A percentile compares a stretch with the other conserved stretches of the same genome.
phyloP scores from a whole-genome alignment of 2,329 filamentous ascomycete species.

The Fusarium globosum region DNA sequence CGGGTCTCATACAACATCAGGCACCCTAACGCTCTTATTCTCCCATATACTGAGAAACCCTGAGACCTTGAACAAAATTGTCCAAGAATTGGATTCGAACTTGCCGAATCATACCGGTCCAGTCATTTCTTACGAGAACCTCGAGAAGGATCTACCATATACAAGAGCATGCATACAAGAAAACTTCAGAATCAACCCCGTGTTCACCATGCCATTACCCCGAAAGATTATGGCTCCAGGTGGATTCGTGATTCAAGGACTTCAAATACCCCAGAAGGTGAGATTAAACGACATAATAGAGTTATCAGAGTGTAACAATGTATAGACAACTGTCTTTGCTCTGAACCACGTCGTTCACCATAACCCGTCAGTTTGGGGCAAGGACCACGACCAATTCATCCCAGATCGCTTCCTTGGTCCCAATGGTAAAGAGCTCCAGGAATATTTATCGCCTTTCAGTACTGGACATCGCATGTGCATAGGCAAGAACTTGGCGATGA shows the following conservation, averaged over 20 bases:
- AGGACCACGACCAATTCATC: not conserved
- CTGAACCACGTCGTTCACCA: not conserved
- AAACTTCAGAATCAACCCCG: not conserved
- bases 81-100: not conserved
- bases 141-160: not conserved
- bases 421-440: not conserved
- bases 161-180: not conserved
- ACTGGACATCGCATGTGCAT: not conserved
- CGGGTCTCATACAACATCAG: not conserved
- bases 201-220: not conserved
- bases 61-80: fast-evolving
- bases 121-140: not conserved
- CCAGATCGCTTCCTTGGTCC: not conserved
- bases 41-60: not conserved
- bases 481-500: not conserved
- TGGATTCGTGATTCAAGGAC: not conserved
- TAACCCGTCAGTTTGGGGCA: not conserved
- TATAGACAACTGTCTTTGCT: not conserved
- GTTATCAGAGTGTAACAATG: not conserved
- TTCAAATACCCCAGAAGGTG: not conserved
- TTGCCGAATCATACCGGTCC: fast-evolving
- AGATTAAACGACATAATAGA: not conserved
- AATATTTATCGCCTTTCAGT: not conserved
- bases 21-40: not conserved
- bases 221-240: not conserved